Percentiles rank a stretch among this genome's conserved stretches.
These are phyloP conservation scores for Trichoderma sp. DNA, from an alignment of 2,329 filamentous ascomycete genomes.

Conservation along the genomic window DNA sequence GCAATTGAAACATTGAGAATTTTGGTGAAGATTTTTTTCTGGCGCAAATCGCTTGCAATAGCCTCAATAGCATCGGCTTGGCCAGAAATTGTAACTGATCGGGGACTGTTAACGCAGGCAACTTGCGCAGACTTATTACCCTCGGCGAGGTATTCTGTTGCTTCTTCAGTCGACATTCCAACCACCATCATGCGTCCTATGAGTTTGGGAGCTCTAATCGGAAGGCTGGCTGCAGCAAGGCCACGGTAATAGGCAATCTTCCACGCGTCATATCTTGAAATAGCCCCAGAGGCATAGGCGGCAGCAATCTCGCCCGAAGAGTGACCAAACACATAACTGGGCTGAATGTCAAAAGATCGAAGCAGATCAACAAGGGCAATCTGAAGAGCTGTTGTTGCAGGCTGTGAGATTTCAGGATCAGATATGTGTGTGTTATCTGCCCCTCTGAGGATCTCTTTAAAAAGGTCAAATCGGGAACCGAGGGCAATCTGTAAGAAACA, in stretches of 20 bases:
- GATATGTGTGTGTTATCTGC: slow-evolving; percentile 38
- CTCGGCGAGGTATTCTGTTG: slow-evolving; percentile 36
- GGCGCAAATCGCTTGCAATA: slow-evolving; percentile 41
- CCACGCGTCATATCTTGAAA: slow-evolving; percentile 47
- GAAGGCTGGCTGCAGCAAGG: slow-evolving; percentile 40
- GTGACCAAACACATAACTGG: slow-evolving; percentile 48
- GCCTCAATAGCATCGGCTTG: slow-evolving; percentile 38
- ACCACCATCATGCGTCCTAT: slow-evolving; percentile 50
- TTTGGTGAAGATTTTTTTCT: slow-evolving; percentile 41
- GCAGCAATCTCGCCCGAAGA: slow-evolving; percentile 54
- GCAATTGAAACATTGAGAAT: slow-evolving; percentile 46
- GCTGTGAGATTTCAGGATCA: slow-evolving; percentile 46
- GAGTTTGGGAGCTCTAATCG: slow-evolving; percentile 35
- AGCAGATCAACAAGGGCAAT: slow-evolving; percentile 49
- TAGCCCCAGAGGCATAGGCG: slow-evolving; percentile 45
- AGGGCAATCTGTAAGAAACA: slow-evolving; percentile 39
- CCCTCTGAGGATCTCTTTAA: slow-evolving; percentile 43
- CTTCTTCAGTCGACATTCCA: slow-evolving; percentile 40
- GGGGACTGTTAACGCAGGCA: slow-evolving; percentile 52
- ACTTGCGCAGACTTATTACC: slow-evolving; percentile 39
- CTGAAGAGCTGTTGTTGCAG: slow-evolving; percentile 49
- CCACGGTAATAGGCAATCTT: slow-evolving; percentile 49
- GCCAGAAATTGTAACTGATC: slow-evolving; percentile 51
- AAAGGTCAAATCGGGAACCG: slow-evolving; percentile 41
- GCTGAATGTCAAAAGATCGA: slow-evolving; percentile 39